Base-by-base conservation (phyloP, 768 basidiomycete species). In the Nidularia pulvinata region DNA sequence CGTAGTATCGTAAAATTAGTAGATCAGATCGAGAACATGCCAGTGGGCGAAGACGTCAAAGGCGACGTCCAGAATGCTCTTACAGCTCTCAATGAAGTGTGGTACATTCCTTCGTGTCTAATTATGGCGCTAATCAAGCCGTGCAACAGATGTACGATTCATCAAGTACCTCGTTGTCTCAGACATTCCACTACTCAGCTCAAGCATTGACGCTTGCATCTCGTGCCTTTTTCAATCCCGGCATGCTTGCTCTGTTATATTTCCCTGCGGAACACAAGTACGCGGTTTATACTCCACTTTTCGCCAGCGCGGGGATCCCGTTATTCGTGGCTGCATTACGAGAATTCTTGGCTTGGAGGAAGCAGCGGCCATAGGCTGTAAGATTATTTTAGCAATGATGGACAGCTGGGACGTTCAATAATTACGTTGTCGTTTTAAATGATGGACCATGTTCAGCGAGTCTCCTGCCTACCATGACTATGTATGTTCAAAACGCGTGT, bases 261-360 rank as follows among this genome's bases (percentile, higher is more conserved):
- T 98, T 98, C 71, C 97, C 97, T 19, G 88, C 93, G 16, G 97
- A 98, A 65, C 97, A 98, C 75, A 98, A 91, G 65, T 95, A 94
- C 67, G 95, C 95, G 2, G 93, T 99, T 7, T 98, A 98, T 67
- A 88, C 93, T 0, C 96, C 97, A 0, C 70, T 99, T 34, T 98
- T 99, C 66, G 96, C 93, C 2, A 95, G 93, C 47, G 82, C 94
- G 6, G 78, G 91, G 2, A 88, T 95, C 32, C 95, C 95, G 5
- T 68, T 98, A 50, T 55, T 94, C 7, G 85, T 91, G 2, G 85
- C 91, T 1, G 76, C 88, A 9, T 57, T 92, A 22, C 81, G 85
- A 64, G 95, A 96, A 67, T 49, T 90, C n/a, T 63, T 75, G 39
- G 81, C 80, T 0, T 93, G 89, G 89, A 74, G 74, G 52, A 65